Conservation (phyloP, 495 filamentous ascomycete genomes). For the Penicillium odoratum region DNA sequence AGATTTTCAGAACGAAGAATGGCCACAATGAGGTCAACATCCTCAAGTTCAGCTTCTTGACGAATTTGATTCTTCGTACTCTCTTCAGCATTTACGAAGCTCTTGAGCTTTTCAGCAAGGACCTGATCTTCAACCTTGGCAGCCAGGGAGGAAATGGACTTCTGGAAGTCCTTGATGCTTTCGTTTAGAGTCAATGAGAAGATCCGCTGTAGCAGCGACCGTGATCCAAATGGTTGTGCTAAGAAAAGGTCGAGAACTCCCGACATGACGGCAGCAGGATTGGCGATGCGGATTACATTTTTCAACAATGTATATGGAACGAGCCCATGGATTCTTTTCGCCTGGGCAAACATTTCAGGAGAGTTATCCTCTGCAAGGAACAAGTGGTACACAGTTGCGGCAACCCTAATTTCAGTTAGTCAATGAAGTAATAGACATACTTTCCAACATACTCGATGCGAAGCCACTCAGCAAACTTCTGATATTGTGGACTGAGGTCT, state of each 20-base stretch:
- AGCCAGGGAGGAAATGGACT: slow-evolving; percentile 73
- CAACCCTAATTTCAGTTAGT: slow-evolving; percentile 55
- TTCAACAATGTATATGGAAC: slow-evolving; percentile 92
- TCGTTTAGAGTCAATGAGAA: slow-evolving; percentile 90
- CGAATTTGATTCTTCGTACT: slow-evolving; percentile 70
- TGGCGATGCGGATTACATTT: slow-evolving; percentile 93
- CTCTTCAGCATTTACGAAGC: slow-evolving; percentile 74
- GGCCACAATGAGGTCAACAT: slow-evolving; percentile 78
- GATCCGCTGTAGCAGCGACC: slow-evolving; percentile 88
- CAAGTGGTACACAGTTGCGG: slow-evolving; percentile 93
- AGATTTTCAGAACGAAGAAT: slow-evolving; percentile 76
- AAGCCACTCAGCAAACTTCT: slow-evolving; percentile 98
- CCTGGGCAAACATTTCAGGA: slow-evolving; percentile 90
- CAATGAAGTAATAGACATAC: neutral
- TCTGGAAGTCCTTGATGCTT: slow-evolving; percentile 81
- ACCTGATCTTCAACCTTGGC: slow-evolving; percentile 74
- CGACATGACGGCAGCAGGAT: slow-evolving; percentile 93
- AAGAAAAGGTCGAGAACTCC: slow-evolving; percentile 91
- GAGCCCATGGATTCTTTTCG: slow-evolving; percentile 87
- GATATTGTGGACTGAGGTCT: slow-evolving; percentile 90
- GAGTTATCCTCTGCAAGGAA: slow-evolving; percentile 99
- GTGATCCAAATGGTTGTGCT: slow-evolving; percentile 88
- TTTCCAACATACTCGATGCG: slow-evolving; percentile 69
- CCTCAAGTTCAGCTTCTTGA: slow-evolving; percentile 65
- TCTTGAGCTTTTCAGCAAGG: slow-evolving; percentile 79